Evolutionary conservation across 2,329 filamentous ascomycete genomes (phyloP).

Genomic region (Monosporascus sp.): DNA sequence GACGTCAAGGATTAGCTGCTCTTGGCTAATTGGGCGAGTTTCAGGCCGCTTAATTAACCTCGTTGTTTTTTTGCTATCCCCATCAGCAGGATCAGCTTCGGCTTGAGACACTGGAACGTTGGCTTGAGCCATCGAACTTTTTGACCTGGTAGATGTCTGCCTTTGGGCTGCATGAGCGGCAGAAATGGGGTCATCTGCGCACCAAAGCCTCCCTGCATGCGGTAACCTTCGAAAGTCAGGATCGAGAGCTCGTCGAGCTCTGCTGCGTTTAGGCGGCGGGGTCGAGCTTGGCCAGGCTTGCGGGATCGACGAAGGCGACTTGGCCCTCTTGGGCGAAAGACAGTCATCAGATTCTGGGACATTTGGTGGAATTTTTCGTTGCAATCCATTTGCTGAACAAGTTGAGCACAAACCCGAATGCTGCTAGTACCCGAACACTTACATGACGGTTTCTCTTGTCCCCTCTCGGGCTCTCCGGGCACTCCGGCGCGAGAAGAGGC

Average conservation of each 20-base stretch:
- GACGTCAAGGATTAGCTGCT: constrained; percentile 75
- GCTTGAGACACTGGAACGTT: not conserved
- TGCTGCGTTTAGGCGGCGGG: not conserved
- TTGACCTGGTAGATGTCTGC: not conserved
- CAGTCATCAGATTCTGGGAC: not conserved
- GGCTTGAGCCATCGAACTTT: not conserved
- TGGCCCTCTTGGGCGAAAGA: not conserved
- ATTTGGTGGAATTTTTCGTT: not conserved
- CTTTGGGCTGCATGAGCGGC: not conserved
- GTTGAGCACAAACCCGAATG: too few species aligned
- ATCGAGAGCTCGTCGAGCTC: not conserved
- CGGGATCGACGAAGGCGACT: not conserved
- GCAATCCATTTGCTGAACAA: not conserved
- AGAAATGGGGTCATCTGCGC: not conserved
- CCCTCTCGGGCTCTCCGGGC: too few species aligned
- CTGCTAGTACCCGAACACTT: too few species aligned
- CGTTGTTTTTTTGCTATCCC: constrained; percentile 2
- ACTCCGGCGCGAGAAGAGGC: not conserved
- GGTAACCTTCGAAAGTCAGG: not conserved
- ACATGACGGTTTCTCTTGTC: not conserved
- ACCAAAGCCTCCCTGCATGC: not conserved
- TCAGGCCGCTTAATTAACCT: constrained; percentile 22
- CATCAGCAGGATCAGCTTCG: constrained; percentile 9
- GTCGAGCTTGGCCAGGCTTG: too few species aligned
- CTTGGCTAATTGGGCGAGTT: constrained; percentile 61